Conservation (phyloP, 108 stramenopile species). For the Nannochloropsis gaditana region DNA sequence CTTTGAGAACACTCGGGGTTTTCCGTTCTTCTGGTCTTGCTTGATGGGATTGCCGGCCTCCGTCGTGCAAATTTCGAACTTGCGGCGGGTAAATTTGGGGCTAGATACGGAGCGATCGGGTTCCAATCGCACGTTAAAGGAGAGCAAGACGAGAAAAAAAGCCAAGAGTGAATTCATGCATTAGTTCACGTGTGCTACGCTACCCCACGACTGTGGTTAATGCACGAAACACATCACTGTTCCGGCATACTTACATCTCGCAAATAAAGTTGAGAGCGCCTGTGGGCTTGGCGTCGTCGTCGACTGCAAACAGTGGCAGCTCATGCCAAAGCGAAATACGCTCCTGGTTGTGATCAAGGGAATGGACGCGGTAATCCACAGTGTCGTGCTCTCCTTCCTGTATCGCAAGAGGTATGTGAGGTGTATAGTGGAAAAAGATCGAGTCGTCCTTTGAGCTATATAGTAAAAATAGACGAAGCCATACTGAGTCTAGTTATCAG, state of each 20-base stretch:
- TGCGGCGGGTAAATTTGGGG: constrained; percentile 89
- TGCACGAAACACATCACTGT: neutral
- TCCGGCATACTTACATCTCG: constrained; percentile 61
- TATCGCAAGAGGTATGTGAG: neutral
- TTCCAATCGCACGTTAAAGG: no score
- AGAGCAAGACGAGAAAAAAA: neutral
- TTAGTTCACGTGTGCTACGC: neutral
- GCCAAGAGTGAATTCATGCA: neutral
- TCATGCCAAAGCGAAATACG: constrained; percentile 48
- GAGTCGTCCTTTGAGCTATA: no score
- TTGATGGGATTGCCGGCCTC: constrained; percentile 94
- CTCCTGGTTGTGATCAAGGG: constrained; percentile 31
- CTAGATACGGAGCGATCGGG: neutral
- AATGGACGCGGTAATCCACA: constrained; percentile 39
- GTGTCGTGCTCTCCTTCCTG: constrained; percentile 35
- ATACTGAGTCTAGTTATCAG: no score
- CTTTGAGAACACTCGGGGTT: constrained; percentile 81
- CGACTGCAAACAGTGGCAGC: constrained; percentile 39
- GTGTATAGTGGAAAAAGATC: no score
- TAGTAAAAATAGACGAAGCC: no score
- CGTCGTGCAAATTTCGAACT: constrained; percentile 88
- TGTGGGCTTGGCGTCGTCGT: constrained; percentile 50
- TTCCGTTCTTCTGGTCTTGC: constrained; percentile 88
- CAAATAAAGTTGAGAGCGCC: constrained; percentile 83
- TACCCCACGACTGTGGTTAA: neutral